Percentiles rank a stretch among this genome's conserved stretches.
phyloP scores from a whole-genome alignment of 2,329 filamentous ascomycete genomes.

The Chrysosporium queenslandicum region DNA sequence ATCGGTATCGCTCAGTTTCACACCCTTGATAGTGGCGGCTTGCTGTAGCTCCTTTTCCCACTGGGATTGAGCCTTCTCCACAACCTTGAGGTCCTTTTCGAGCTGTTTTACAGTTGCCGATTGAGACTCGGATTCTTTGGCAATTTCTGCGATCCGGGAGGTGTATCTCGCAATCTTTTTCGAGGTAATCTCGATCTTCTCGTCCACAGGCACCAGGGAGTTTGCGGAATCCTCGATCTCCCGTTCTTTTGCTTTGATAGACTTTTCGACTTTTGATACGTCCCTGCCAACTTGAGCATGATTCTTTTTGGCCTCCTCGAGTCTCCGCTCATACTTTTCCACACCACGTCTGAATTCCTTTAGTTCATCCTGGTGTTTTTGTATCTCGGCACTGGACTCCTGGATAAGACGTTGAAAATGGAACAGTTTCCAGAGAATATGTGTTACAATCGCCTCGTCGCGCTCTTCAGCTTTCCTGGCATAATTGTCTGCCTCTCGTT shows the following conservation, averaged over 20 bases:
- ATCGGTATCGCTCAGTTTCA: conserved; percentile 73
- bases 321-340: conserved; percentile 66
- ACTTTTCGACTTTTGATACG: conserved; percentile 70
- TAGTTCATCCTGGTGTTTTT: conserved; percentile 86
- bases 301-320: conserved; percentile 75
- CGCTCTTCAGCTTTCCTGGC: conserved; percentile 82
- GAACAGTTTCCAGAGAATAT: conserved; percentile 93
- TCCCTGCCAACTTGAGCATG: conserved; percentile 67
- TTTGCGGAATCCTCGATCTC: conserved; percentile 80
- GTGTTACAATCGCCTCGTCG: conserved; percentile 81
- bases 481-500: conserved; percentile 88
- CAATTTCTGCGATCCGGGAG: conserved; percentile 58
- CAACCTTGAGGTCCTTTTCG: conserved; percentile 66
- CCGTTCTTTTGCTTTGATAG: conserved; percentile 76
- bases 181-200: conserved; percentile 74
- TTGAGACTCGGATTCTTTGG: conserved; percentile 67
- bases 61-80: conserved; percentile 80
- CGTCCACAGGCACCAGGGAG: conserved; percentile 75
- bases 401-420: conserved; percentile 92
- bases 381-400: conserved; percentile 78
- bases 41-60: conserved; percentile 85
- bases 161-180: conserved; percentile 60
- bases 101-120: conserved; percentile 58
- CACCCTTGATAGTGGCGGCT: conserved; percentile 74
- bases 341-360: conserved; percentile 86